Percentiles rank a stretch among this genome's conserved stretches.
phyloP scores from a whole-genome alignment of 495 filamentous ascomycete species.

The Saxophila tyrrhenica region DNA sequence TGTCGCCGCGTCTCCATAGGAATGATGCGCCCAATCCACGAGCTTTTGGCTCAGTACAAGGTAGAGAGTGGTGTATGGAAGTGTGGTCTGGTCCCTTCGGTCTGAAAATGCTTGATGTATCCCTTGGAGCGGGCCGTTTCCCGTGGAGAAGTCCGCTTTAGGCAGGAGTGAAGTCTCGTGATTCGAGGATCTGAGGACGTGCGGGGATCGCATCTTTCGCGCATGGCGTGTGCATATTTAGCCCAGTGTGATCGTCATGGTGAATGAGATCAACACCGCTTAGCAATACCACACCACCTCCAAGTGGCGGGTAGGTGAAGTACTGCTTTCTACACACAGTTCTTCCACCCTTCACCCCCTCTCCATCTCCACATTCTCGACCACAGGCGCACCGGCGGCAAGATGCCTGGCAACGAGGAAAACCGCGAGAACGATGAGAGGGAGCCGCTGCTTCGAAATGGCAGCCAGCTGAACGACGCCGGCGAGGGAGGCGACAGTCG shows the following conservation, averaged over 20 bases:
- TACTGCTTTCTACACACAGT: too few relatives aligned
- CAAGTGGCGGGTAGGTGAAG: too few relatives aligned
- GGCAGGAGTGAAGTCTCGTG: not conserved
- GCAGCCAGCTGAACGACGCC: conserved; percentile 2
- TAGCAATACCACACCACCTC: not conserved
- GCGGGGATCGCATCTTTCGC: not conserved
- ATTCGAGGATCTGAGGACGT: not conserved
- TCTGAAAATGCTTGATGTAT: too few relatives aligned
- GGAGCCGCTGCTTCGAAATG: conserved; percentile 9
- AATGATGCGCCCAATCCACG: too few relatives aligned
- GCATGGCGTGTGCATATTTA: not conserved
- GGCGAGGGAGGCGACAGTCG: conserved; percentile 19
- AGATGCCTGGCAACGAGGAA: conserved; percentile 2
- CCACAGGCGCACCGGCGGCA: not conserved
- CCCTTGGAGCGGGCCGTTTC: too few relatives aligned
- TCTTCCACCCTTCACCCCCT: too few relatives aligned
- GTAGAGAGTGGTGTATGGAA: too few relatives aligned
- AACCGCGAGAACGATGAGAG: conserved; percentile 7
- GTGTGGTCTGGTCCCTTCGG: too few relatives aligned
- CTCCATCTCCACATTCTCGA: not conserved
- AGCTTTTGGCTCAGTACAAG: too few relatives aligned
- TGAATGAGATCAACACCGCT: not conserved
- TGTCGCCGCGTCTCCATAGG: too few relatives aligned
- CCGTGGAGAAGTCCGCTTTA: too few relatives aligned
- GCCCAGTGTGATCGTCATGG: not conserved